Base-by-base conservation (phyloP, 768 basidiomycete genomes). In the Cytidiella melzeri region DNA sequence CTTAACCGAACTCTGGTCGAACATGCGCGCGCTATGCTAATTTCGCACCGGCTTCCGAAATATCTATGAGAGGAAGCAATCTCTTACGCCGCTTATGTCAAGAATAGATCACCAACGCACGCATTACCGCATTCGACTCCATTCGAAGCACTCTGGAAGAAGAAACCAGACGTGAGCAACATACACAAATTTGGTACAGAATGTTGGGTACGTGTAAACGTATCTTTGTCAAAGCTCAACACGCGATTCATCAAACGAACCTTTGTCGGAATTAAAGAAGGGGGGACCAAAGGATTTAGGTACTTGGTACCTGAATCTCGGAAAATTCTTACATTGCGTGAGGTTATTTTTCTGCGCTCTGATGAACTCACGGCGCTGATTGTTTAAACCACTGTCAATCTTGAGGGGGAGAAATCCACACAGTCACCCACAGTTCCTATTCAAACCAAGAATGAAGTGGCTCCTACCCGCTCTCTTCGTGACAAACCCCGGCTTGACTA, bases 1-100 rank as follows among this genome's bases (percentile, higher is more conserved):
- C n/a, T n/a, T n/a, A n/a, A n/a, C 44, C 50, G 64, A 24, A 64
- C 59, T 2, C 43, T 64, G 0, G 20, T 54, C 4, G 55, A 65
- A 34, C 20, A 48, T 1, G 58, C 55, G 1, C 55, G 58, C 10
- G 62, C 64, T 0, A 64, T 69, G 59, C 54, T 65, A 10, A 20
- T 55, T 23, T 57, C 45, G 4, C 40, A 45, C 7, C 43, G 41
- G 3, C 43, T 64, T 2, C 61, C 62, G 7, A 46, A 58, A 13
- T 54, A 20, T 13, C 55, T 65, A 5, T 66, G 67, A 66, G 54
- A 51, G 3, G 64, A 68, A 38, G 66, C 64, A 0, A 28, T 63
- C 0, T 59, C 11, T 55, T 53, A n/a, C n/a, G n/a, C n/a, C n/a
- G n/a, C n/a, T n/a, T n/a, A n/a, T n/a, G n/a, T n/a, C n/a, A n/a